Base-by-base conservation (phyloP, 2,329 filamentous ascomycete species). In the Xylariales sp. region DNA sequence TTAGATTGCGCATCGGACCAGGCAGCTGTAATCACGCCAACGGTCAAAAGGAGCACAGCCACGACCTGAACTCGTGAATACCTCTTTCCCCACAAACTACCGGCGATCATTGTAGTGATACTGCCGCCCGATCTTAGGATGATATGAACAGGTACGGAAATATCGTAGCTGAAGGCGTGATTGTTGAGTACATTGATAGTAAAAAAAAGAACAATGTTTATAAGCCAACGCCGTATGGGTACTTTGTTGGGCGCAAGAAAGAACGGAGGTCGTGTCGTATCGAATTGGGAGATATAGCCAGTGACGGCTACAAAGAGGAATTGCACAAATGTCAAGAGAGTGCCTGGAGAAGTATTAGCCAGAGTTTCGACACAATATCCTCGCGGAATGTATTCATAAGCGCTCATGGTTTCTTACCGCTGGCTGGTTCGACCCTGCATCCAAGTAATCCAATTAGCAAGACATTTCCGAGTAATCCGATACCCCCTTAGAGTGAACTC, bases 131-230 rank as follows among this genome's bases (percentile, higher is more conserved):
- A 96, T 37, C 93, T 81, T 20, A 98, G 72, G 49, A 98, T 97
- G 52, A 98, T 98, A 57, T 98, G 93, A 33, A 98, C 81, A 2
- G 93, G 93, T 0, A 98, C 88, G 6, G 89, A 95, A 40, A 98
- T 97, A 51, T 89, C 83, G 66, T 96, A 98, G 45, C 88, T 90
- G 61, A 98, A 98, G 6, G 91, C 93, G 70, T 91, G 91, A 54
- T 98, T 98, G 66, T 98, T 98, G 56, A 98, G 67, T 41, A 97
- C 80, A 54, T 97, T 98, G 64, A 98, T 93, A 45, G 78, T 77
- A 60, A 95, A 93, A 65, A 97, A 97, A 50, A 96, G 77, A 4
- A 85, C 69, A 29, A 95, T 95, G 57, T 95, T 96, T 54, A 91
- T 71, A 34, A 87, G 57, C 90, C 93, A 97, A 57, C 88, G 85